phyloP scores from a whole-genome alignment of 345 rosid genomes.

The Pelargonium nanum region DNA sequence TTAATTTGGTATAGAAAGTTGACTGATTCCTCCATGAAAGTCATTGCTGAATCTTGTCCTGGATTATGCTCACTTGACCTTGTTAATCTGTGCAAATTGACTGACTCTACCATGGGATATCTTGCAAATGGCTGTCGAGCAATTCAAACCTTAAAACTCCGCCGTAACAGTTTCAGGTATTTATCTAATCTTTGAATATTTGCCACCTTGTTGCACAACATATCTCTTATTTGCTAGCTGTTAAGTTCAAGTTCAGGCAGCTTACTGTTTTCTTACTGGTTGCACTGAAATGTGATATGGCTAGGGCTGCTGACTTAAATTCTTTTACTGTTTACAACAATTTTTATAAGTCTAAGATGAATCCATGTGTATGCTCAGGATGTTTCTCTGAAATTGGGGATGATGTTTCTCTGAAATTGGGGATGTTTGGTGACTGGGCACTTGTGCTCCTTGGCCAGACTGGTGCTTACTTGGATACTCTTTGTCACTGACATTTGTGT shows the following conservation, averaged over 20 bases:
- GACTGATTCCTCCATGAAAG: constrained; percentile 68
- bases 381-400: not conserved
- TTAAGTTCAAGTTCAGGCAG: too few species aligned
- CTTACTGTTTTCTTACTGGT: not conserved
- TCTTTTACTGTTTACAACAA: not conserved
- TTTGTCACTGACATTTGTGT: not conserved
- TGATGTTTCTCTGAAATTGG: not conserved
- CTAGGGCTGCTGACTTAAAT: not conserved
- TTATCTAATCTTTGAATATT: not conserved
- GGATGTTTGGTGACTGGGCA: too few species aligned
- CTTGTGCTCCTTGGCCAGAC: too few species aligned
- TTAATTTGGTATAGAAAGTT: constrained; percentile 49
- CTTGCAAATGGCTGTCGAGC: constrained; percentile 69
- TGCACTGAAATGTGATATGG: not conserved
- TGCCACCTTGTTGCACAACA: not conserved
- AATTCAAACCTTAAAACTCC: constrained; percentile 46
- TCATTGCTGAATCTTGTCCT: constrained; percentile 57
- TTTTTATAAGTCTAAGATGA: not conserved
- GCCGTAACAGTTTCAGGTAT: constrained; percentile 70
- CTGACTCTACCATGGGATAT: constrained; percentile 64
- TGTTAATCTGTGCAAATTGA: constrained; percentile 55
- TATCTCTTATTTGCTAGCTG: not conserved
- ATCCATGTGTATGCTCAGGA: not conserved
- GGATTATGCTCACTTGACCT: constrained; percentile 48
- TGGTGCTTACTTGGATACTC: too few species aligned